Conservation (phyloP, 1,284 basidiomycete species). For the Melanopsichium pennsylvanicum region DNA sequence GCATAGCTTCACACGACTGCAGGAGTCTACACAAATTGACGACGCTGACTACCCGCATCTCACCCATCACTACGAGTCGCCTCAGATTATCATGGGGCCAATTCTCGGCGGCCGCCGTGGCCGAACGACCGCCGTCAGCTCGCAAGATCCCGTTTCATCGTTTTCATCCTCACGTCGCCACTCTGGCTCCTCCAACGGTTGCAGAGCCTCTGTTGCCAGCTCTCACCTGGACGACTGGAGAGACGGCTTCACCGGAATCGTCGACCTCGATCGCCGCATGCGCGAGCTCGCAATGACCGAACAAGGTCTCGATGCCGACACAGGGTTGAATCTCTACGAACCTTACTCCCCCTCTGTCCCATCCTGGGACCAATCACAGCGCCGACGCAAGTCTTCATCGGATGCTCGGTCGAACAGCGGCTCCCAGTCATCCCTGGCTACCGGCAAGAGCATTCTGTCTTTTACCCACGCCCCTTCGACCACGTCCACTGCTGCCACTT, state of each 20-base stretch:
- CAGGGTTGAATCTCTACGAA: slow-evolving; percentile 12
- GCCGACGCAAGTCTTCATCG: slow-evolving; percentile 12
- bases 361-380: slow-evolving; percentile 8
- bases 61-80: background rate
- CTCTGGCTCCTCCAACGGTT: slow-evolving; percentile 14
- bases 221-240: slow-evolving; percentile 46
- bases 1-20: no score
- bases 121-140: slow-evolving; percentile 4
- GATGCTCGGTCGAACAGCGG: slow-evolving; percentile 5
- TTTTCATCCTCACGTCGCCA: slow-evolving; percentile 19
- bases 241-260: slow-evolving; percentile 45
- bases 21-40: no score
- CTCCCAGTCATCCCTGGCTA: slow-evolving; percentile 21
- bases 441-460: slow-evolving; percentile 13
- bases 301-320: slow-evolving; percentile 7
- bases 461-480: slow-evolving; percentile 7
- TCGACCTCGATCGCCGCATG: slow-evolving; percentile 45
- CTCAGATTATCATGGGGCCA: slow-evolving; percentile 1
- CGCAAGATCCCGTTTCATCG: slow-evolving; percentile 7
- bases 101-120: slow-evolving; percentile 14
- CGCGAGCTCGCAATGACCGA: slow-evolving; percentile 44
- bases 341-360: background rate
- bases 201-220: slow-evolving; percentile 11
- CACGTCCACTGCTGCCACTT: no score
- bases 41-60: no score